phyloP scores from a whole-genome alignment of 2,329 filamentous ascomycete species.

The Cylindrodendrum hubeiense region DNA sequence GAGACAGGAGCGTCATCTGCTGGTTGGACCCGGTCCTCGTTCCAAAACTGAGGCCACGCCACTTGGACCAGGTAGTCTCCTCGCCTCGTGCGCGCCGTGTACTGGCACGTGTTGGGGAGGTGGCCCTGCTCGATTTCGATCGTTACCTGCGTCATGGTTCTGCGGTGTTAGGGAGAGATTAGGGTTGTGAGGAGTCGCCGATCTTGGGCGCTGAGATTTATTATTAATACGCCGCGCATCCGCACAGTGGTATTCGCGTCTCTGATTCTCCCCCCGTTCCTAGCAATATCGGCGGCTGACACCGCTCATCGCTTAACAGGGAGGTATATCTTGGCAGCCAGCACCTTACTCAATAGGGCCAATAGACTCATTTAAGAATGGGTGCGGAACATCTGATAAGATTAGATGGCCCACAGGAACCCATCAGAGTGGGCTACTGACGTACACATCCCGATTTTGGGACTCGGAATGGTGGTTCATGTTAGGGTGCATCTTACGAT shows the following conservation, averaged over 20 bases:
- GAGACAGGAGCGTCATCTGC: conserved; percentile 33
- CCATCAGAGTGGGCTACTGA: not conserved
- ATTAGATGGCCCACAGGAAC: conserved; percentile 13
- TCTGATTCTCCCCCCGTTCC: too few relatives aligned
- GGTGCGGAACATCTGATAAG: conserved; percentile 20
- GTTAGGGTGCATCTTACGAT: too few relatives aligned
- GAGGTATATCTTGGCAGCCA: too few relatives aligned
- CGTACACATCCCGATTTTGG: not conserved
- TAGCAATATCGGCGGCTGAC: too few relatives aligned
- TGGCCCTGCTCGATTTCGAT: conserved; percentile 33
- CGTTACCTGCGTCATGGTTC: conserved; percentile 27
- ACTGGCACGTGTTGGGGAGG: conserved; percentile 46
- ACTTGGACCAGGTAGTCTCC: conserved; percentile 49
- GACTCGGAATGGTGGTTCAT: not conserved
- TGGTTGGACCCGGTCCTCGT: conserved; percentile 30
- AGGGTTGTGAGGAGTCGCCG: too few relatives aligned
- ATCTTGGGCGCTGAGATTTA: not conserved
- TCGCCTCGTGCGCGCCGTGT: conserved; percentile 38
- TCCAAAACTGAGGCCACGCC: conserved; percentile 46
- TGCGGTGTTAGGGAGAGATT: conserved; percentile 12
- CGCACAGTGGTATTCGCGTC: not conserved
- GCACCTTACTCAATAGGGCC: conserved; percentile 1
- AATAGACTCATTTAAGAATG: not conserved
- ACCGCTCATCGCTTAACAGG: too few relatives aligned
- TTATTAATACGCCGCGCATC: not conserved